A percentile compares a stretch with the other conserved stretches of the same genome.
Conservation (phyloP, 305 asterid genomes). For the Solanum aculeatissimum region DNA sequence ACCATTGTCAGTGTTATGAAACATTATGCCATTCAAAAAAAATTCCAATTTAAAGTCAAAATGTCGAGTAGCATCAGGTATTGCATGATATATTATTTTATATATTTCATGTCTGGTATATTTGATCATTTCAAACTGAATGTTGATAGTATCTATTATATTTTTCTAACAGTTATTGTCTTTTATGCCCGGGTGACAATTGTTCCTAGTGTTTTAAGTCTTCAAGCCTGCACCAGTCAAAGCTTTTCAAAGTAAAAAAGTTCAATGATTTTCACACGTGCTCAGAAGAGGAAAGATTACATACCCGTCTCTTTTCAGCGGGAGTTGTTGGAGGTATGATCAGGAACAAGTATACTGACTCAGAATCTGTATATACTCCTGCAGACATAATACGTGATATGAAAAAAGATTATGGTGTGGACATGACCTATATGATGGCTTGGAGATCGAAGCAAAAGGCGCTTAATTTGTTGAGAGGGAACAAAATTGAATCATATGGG, state of each 20-base stretch:
- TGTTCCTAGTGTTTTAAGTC: background rate
- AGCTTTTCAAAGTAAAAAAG: constrained; percentile 1
- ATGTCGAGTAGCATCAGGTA: background rate
- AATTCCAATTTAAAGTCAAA: background rate
- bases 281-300: background rate
- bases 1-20: background rate
- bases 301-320: background rate
- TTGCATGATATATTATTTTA: background rate
- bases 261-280: background rate
- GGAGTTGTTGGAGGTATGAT: background rate
- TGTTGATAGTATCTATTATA: background rate
- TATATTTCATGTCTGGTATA: background rate
- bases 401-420: constrained; percentile 2
- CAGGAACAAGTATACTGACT: background rate
- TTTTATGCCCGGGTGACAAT: background rate
- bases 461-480: background rate
- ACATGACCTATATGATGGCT: constrained; percentile 1
- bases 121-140: background rate
- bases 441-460: background rate
- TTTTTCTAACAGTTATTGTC: background rate
- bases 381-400: background rate
- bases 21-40: background rate
- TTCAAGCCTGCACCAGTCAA: background rate
- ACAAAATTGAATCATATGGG: background rate
- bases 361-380: background rate